These are phyloP conservation scores for Helichrysum umbraculigerum DNA, from an alignment of 129 eudicot genomes.

Conservation along the genomic window DNA sequence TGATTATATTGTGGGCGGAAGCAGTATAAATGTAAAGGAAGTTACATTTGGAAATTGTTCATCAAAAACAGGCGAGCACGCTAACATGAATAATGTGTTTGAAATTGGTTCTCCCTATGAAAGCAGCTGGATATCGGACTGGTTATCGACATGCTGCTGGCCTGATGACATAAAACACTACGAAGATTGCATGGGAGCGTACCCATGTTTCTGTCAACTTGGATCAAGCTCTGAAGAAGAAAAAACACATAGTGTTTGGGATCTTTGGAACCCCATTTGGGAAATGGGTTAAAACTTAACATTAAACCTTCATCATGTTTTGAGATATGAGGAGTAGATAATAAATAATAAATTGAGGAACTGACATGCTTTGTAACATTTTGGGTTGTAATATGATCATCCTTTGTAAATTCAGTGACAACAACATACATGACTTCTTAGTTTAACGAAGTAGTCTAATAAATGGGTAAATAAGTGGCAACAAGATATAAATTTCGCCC, in stretches of 20 bases:
- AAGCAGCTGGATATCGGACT: conserved; percentile 39
- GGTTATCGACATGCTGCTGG: conserved; percentile 38
- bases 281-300: conserved; percentile 20
- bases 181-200: conserved; percentile 25
- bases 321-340: conserved; percentile 12
- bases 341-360: conserved; percentile 10
- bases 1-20: conserved; percentile 10
- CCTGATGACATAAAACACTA: conserved; percentile 23
- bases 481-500: no score
- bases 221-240: conserved; percentile 36
- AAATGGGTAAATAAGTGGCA: background rate
- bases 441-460: background rate
- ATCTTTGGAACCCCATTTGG: conserved; percentile 49
- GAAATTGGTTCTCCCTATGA: conserved; percentile 46
- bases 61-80: conserved; percentile 6
- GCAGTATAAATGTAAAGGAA: conserved; percentile 26
- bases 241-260: conserved; percentile 43
- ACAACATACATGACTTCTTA: background rate
- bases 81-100: conserved; percentile 22
- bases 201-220: conserved; percentile 30
- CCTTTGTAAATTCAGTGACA: background rate
- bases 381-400: background rate
- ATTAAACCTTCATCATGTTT: background rate
- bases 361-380: background rate
- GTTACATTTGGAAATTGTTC: conserved; percentile 30